Evolutionary conservation across 2,329 filamentous ascomycete species (phyloP), one percentile per base, ranked within the genome.

Genomic region (Colletotrichum coccodes): DNA sequence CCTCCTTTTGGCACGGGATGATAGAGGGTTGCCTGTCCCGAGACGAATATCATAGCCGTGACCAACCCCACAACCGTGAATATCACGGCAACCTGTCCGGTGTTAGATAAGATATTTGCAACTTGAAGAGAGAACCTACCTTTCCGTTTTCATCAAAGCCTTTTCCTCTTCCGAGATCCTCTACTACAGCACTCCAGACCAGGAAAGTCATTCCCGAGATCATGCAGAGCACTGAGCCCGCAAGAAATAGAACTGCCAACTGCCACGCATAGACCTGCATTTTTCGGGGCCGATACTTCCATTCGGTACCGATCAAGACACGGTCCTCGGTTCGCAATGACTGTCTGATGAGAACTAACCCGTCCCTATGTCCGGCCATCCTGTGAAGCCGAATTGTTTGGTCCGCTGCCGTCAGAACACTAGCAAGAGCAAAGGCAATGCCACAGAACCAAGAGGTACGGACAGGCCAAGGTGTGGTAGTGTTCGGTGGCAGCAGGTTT

Each of bases 401-500:
- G 64, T 81, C 78, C 3, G 80, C 78, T 6, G 82, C 79, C 1
- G 81, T 79, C 11, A 87, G 77, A 7, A 87, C 80, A n/a, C 82
- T 81, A 66, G 85, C 85, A 3, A 88, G 77, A 1, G 85, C 79
- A 30, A 88, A 82, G 12, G 87, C 77, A 42, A 83, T 81, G 14
- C 81, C 81, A 57, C 77, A 78, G 71, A 79, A 83, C 80, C 80
- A 83, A 23, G 77, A 78, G 12, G 81, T 79, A 12, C 80, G 76
- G 5, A 83, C 77, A 5, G 75, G 70, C 82, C 82, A 83, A 3
- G 82, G 81, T 16, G 79, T 77, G 42, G 72, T 38, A n/a, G 73
- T 56, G 6, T 76, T 80, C 52, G 79, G 79, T 12, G 75, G 74
- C 8, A 83, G 73, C 26, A 84, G 77, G 56, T 77, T 76, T 1